These are phyloP conservation scores for Reticulascus tulasneorum DNA, from an alignment of 2,329 filamentous ascomycete species.

Conservation along the genomic window DNA sequence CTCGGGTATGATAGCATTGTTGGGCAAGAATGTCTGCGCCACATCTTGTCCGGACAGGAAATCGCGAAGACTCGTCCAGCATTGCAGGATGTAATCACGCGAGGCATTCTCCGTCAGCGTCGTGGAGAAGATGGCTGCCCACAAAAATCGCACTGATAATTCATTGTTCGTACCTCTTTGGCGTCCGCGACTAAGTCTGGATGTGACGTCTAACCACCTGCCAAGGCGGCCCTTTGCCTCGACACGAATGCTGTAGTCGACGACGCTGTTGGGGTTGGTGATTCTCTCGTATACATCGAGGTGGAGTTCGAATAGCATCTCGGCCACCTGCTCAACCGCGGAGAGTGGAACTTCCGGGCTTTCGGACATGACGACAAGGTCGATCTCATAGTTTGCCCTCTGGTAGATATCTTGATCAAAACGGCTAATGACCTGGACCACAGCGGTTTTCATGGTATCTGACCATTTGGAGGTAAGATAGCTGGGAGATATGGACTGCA, in stretches of 20 bases:
- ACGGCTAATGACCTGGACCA: conserved; percentile 53
- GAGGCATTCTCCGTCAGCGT: conserved; percentile 49
- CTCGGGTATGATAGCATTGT: conserved; percentile 85
- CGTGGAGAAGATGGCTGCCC: conserved; percentile 52
- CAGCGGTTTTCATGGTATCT: conserved; percentile 50
- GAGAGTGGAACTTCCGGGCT: conserved; percentile 1
- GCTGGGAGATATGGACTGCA: conserved; percentile 43
- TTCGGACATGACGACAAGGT: conserved; percentile 6
- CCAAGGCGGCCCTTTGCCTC: conserved; percentile 47
- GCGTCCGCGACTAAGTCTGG: conserved; percentile 36
- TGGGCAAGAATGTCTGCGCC: conserved; percentile 60
- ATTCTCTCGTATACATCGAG: conserved; percentile 58
- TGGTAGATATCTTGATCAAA: conserved; percentile 50
- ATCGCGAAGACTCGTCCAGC: conserved; percentile 56
- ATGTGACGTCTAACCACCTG: conserved; percentile 49
- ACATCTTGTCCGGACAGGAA: conserved; percentile 38
- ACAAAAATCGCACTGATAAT: conserved; percentile 50
- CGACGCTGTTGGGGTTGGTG: conserved; percentile 52
- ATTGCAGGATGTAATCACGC: conserved; percentile 52
- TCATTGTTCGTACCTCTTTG: conserved; percentile 29
- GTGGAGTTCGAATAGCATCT: conserved; percentile 60
- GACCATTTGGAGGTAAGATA: conserved; percentile 56
- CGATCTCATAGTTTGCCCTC: conserved; percentile 39
- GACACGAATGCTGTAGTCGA: conserved; percentile 43
- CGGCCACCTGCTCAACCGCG: conserved; percentile 31